Evolutionary conservation across 1,284 basidiomycete species (phyloP), one percentile per base, ranked within the genome.

Genomic region (Anthracocystis panici-leucophaei): DNA sequence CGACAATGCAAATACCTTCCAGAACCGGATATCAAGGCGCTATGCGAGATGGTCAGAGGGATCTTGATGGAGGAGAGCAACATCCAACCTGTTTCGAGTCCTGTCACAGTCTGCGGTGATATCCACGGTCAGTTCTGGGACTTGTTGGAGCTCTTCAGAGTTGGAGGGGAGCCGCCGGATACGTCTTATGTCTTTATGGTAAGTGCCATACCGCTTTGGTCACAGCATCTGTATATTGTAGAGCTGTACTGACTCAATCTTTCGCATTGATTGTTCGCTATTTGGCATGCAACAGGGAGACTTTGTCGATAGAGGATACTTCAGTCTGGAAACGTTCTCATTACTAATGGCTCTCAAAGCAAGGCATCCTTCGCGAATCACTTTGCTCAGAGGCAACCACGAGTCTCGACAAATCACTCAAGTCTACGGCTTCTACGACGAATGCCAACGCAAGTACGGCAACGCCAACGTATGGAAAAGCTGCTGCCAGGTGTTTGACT

Each of bases 401-500:
- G 96, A 97, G 86, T 93, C 91, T 80, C 88, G 96, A 77, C 95
- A 97, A 85, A 97, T 98, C 80, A 98, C 96, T 1, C 95, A 98
- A 83, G 95, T 97, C 2, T 98, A 98, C 76, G 95, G 95, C 16
- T 98, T 98, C 86, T 98, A 97, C 84, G 73, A 75, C 46, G 97
- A 99, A 88, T 99, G 97, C 83, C 91, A 95, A 44, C 90, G 96
- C 52, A 99, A 99, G 87, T 99, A 99, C 85, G 96, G 95, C 49
- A 79, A 75, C 57, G 78, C 95, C 29, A 92, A 93, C 79, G 96
- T 98, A 41, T 99, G 97, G 97, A 95, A 94, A 42, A 97, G 97
- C 86, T 99, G 99, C 85, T 99, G 96, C 69, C 97, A 99, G 87
- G 97, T 99, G 94, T 99, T 99, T 86, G 97, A 99, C 88, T 99